These are phyloP conservation scores for Blastobotrys terrestris DNA, from an alignment of 805 yeast species.

Conservation along the genomic window DNA sequence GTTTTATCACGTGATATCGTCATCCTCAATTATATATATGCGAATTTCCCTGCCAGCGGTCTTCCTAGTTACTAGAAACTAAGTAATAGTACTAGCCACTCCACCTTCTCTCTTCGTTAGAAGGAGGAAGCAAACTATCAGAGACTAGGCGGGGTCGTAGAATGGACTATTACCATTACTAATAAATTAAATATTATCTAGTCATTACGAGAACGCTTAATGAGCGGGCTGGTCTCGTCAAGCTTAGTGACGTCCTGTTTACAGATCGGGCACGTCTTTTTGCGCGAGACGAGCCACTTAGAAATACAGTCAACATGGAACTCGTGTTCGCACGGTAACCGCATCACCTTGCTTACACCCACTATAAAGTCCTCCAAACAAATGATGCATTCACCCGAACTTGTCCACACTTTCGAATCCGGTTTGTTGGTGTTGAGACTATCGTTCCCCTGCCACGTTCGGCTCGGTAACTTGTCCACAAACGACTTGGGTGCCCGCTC, in stretches of 20 bases:
- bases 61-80: neutral
- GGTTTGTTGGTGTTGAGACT: slow-evolving; percentile 4
- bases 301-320: slow-evolving; percentile 53
- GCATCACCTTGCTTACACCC: slow-evolving; percentile 42
- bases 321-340: slow-evolving; percentile 55
- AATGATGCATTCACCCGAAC: slow-evolving; percentile 52
- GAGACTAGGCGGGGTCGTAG: too few species aligned
- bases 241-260: slow-evolving; percentile 35
- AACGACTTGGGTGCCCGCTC: slow-evolving; percentile 34
- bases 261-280: slow-evolving; percentile 55
- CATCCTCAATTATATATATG: too few species aligned
- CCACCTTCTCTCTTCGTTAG: too few species aligned
- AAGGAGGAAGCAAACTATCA: too few species aligned
- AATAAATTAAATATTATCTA: too few species aligned
- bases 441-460: slow-evolving; percentile 25
- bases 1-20: too few species aligned
- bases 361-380: slow-evolving; percentile 50
- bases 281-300: slow-evolving; percentile 52
- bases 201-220: neutral
- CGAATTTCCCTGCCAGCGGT: too few species aligned
- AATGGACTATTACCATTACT: too few species aligned
- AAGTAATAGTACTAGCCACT: neutral
- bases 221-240: slow-evolving; percentile 10
- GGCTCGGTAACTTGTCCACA: slow-evolving; percentile 34
- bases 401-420: slow-evolving; percentile 33